phyloP scores from a whole-genome alignment of 805 yeast genomes.

The Yamadazyma insecticola region DNA sequence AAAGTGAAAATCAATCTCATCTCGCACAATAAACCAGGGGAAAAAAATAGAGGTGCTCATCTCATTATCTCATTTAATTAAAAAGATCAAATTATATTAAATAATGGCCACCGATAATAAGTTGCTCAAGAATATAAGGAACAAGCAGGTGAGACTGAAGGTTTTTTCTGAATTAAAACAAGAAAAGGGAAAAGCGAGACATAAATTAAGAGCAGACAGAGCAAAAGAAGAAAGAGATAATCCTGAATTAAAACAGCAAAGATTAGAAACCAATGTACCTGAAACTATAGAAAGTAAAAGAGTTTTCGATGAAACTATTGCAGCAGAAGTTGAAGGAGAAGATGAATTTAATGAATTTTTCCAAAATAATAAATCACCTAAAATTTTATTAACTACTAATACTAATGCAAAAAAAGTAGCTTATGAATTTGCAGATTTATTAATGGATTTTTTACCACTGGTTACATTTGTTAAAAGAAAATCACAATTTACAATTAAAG shows the following conservation, averaged over 20 bases:
- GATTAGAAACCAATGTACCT: conserved; percentile 74
- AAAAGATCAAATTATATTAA: too few relatives aligned
- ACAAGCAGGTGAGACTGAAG: conserved; percentile 77
- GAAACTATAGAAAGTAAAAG: conserved; percentile 80
- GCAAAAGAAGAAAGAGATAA: conserved; percentile 84
- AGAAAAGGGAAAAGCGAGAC: conserved; percentile 71
- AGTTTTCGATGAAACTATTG: conserved; percentile 81
- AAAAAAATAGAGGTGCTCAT: too few relatives aligned
- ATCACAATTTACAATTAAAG: conserved; percentile 76
- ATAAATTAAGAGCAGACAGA: conserved; percentile 70
- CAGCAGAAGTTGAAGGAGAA: conserved; percentile 54
- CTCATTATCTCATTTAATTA: conserved; percentile 1
- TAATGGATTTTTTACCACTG: conserved; percentile 82
- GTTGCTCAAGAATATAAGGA: conserved; percentile 48
- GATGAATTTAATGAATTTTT: conserved; percentile 64
- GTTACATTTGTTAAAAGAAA: conserved; percentile 85
- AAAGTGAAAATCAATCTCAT: too few relatives aligned
- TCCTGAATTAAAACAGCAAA: conserved; percentile 76
- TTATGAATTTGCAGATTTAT: conserved; percentile 81
- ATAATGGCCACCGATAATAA: conserved; percentile 22
- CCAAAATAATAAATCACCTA: conserved; percentile 53
- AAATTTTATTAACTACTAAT: conserved; percentile 85
- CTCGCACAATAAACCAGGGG: conserved; percentile 3
- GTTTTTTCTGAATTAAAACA: conserved; percentile 69
- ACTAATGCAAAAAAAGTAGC: conserved; percentile 82